Conservation (phyloP, 2,329 filamentous ascomycete species). For the Xylaria sp. region DNA sequence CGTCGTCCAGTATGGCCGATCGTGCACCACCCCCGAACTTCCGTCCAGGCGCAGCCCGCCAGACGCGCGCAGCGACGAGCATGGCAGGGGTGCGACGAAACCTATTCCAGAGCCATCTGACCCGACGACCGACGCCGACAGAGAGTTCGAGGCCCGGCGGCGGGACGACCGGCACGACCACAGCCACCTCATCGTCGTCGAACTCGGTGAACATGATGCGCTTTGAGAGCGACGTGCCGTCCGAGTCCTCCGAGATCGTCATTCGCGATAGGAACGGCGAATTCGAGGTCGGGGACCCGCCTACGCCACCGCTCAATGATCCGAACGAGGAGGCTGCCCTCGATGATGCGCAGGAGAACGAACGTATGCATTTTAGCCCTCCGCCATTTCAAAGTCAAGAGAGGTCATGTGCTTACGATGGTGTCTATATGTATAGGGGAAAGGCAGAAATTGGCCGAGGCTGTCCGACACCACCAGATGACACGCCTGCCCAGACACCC, state of each 20-base stretch:
- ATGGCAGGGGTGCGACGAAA: slow-evolving; percentile 59
- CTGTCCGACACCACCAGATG: slow-evolving; percentile 69
- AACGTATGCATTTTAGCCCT: slow-evolving; percentile 55
- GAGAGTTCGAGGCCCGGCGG: slow-evolving; percentile 15
- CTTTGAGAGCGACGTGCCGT: slow-evolving; percentile 59
- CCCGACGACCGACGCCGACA: slow-evolving; percentile 61
- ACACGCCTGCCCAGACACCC: slow-evolving; percentile 68
- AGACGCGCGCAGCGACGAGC: slow-evolving; percentile 44
- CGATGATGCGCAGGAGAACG: slow-evolving; percentile 67
- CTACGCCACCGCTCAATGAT: slow-evolving; percentile 63
- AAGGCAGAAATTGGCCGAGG: slow-evolving; percentile 68
- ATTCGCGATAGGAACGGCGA: slow-evolving; percentile 71
- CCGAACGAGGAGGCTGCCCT: slow-evolving; percentile 64
- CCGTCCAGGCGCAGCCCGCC: slow-evolving; percentile 36
- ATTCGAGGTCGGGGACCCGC: slow-evolving; percentile 68
- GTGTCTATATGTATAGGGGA: slow-evolving; percentile 57
- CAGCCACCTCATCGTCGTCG: slow-evolving; percentile 43
- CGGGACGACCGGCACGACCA: not conserved
- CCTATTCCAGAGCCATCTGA: slow-evolving; percentile 69
- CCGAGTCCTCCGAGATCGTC: slow-evolving; percentile 64
- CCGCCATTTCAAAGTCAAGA: slow-evolving; percentile 7
- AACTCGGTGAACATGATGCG: slow-evolving; percentile 59
- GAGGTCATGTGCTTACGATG: slow-evolving; percentile 37
- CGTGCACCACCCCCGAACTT: slow-evolving; percentile 42
- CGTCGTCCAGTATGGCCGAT: slow-evolving; percentile 39